Conservation (phyloP, 306 rosid species). For the Spatholobus suberectus region DNA sequence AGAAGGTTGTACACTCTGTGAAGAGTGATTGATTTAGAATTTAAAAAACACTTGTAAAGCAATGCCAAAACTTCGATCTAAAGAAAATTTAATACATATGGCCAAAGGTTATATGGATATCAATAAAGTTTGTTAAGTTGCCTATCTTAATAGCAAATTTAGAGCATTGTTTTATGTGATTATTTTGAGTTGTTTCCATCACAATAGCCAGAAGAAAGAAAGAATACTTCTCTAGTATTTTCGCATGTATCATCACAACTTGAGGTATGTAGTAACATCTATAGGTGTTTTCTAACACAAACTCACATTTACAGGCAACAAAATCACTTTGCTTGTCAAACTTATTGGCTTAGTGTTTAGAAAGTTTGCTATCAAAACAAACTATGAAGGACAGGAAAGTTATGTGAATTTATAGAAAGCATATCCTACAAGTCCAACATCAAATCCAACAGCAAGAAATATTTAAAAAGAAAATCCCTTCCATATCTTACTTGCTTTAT, state of each 20-base stretch:
- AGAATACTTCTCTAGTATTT: neutral
- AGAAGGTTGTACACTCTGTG: neutral
- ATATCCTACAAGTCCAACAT: neutral
- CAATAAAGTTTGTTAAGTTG: neutral
- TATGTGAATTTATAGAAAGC: neutral
- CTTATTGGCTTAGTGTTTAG: neutral
- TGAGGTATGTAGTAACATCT: neutral
- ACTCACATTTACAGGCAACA: neutral
- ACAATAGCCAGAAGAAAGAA: neutral
- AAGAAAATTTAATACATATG: neutral
- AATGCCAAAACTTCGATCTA: neutral
- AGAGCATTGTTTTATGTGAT: neutral
- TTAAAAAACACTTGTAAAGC: neutral
- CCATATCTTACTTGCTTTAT: constrained; percentile 58
- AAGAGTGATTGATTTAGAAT: neutral
- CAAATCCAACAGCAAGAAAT: neutral
- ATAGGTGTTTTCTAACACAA: neutral
- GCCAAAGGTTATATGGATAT: neutral
- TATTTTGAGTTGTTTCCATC: neutral
- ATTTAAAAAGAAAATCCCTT: neutral
- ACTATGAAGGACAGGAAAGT: neutral
- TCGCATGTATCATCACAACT: neutral
- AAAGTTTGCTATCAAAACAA: neutral
- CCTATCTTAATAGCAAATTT: neutral
- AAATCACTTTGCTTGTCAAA: neutral